Conservation (phyloP, 2,329 filamentous ascomycete genomes). For the Sarocladium oryzae region DNA sequence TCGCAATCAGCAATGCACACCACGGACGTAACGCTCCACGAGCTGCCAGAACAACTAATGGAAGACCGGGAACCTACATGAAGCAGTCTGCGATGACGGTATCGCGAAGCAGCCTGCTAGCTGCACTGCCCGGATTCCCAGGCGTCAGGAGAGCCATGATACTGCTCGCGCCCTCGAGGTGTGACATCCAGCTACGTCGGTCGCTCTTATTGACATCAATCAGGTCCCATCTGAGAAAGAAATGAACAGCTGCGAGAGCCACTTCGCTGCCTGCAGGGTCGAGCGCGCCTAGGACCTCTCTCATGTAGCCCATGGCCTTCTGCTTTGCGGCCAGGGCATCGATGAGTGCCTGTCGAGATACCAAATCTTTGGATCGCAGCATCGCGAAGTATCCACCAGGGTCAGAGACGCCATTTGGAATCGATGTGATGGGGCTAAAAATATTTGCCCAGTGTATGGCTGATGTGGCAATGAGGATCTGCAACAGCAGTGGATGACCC, state of each 20-base stretch:
- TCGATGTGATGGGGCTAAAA: conserved; percentile 27
- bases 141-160: conserved; percentile 31
- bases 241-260: conserved; percentile 40
- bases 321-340: conserved; percentile 42
- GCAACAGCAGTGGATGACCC: conserved; percentile 37
- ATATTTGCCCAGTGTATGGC: conserved; percentile 43
- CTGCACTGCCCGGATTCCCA: conserved; percentile 20
- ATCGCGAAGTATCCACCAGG: conserved; percentile 29
- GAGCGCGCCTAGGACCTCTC: conserved; percentile 31
- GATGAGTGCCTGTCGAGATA: conserved; percentile 33
- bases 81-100: conserved; percentile 42
- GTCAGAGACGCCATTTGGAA: conserved; percentile 24
- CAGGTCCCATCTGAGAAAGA: conserved; percentile 46
- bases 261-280: conserved; percentile 38
- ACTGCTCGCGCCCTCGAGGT: conserved; percentile 38
- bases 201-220: conserved; percentile 39
- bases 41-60: no score
- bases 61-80: conserved; percentile 27
- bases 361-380: conserved; percentile 30
- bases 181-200: conserved; percentile 36
- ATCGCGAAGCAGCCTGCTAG: conserved; percentile 33
- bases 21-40: conserved; percentile 5
- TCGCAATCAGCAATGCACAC: neutral
- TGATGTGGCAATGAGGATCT: conserved; percentile 43
- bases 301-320: conserved; percentile 37